Evolutionary conservation across 1,284 basidiomycete genomes (phyloP), one percentile per base, ranked within the genome.

Genomic region (Mycena citricolor): DNA sequence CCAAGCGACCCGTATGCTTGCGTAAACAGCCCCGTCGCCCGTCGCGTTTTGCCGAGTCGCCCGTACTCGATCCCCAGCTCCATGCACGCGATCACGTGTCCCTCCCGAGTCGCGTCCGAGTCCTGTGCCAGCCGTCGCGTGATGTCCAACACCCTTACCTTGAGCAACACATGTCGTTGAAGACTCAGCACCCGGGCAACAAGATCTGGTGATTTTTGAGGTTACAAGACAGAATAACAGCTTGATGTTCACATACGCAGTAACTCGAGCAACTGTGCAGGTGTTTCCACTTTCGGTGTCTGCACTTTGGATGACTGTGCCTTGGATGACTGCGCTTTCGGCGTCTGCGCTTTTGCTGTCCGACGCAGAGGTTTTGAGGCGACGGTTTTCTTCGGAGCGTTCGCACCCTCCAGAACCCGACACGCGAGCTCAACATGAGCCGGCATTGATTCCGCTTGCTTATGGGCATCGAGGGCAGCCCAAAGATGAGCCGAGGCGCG

Each of bases 11-110:
- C n/a, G 13, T 78, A 64, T 2, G 76, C 74, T 39, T 78, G 79
- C 8, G 66, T 69, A 55, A 90, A 86, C 12, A 92, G 73, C 1
- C 66, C 61, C 1, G 68, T 69, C 0, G 90, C 90, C 30, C 84
- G 77, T 34, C 76, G 76, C 1, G 70, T 65, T 62, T 86, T 90
- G 3, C 93, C 92, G 1, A 95, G 73, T 33, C 76, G 77, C 26
- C 83, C 67, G 57, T 92, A 91, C 57, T 92, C 86, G 34, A 80
- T 72, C 0, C 86, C 91, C 2, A 94, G 74, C 23, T 83, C 78
- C 2, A 83, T 67, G 1, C 86, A 90, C 1, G 79, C 67, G 1
- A 66, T 63, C 8, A 90, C 69, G 55, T 83, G 89, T 5, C 70
- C 91, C 91, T 31, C 12, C 33, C 26, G 8, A 21, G 69, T 73